A percentile compares a stretch with the other conserved stretches of the same genome.
Evolutionary conservation across 1,284 basidiomycete species (phyloP).

Genomic region (Puccinia polysora): DNA sequence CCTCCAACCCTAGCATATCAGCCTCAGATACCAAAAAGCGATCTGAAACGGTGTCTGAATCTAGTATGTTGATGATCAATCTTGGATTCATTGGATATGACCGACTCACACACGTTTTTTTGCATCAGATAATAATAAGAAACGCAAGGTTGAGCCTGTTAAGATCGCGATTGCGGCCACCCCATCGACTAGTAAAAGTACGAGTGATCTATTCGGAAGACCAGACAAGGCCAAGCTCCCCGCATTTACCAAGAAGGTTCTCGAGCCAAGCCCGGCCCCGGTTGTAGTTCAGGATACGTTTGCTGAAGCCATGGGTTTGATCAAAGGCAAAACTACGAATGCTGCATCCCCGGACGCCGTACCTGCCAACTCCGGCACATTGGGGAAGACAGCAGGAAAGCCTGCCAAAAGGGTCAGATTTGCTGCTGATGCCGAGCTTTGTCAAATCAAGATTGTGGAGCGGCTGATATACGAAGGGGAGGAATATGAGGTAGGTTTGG

Average conservation of each 20-base stretch:
- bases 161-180: neutral
- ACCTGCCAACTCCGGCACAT: neutral
- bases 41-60: constrained; percentile 24
- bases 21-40: constrained; percentile 30
- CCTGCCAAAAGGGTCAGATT: constrained; percentile 29
- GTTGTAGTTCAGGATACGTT: constrained; percentile 21
- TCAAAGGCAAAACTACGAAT: neutral
- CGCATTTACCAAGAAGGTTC: constrained; percentile 33
- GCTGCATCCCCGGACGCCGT: neutral
- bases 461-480: constrained; percentile 42
- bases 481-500: constrained; percentile 33
- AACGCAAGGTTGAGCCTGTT: constrained; percentile 34
- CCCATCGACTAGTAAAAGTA: constrained; percentile 10
- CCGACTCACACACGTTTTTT: neutral
- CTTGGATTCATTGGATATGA: neutral
- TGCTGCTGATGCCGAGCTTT: constrained; percentile 30
- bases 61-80: constrained; percentile 8
- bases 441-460: constrained; percentile 44
- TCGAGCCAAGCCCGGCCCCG: constrained; percentile 5
- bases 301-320: constrained; percentile 33
- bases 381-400: neutral
- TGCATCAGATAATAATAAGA: constrained; percentile 16
- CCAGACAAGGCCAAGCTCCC: constrained; percentile 37
- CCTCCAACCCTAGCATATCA: neutral
- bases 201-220: constrained; percentile 30